A percentile compares a stretch with the other conserved stretches of the same genome.
phyloP scores from a whole-genome alignment of 768 basidiomycete genomes.

The Xerocomellus intermedius region DNA sequence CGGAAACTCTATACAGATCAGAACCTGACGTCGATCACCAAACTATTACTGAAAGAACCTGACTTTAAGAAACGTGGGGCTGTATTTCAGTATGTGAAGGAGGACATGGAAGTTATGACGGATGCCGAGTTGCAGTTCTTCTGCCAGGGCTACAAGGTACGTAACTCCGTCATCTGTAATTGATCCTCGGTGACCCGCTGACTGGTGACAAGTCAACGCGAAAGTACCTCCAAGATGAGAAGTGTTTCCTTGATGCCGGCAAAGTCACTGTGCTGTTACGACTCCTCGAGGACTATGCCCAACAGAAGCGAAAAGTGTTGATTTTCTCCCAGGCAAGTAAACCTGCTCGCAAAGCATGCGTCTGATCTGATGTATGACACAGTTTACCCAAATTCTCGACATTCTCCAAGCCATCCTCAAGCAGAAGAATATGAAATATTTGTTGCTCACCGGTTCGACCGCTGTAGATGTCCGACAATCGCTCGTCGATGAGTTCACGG shows the following conservation, averaged over 20 bases:
- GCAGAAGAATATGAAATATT: slow-evolving; percentile 67
- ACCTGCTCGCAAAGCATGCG: background rate
- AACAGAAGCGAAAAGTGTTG: slow-evolving; percentile 75
- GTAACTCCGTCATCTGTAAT: background rate
- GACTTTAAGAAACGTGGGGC: slow-evolving; percentile 86
- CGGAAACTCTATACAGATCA: slow-evolving; percentile 79
- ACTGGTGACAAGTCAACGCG: slow-evolving; percentile 54
- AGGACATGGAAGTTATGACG: slow-evolving; percentile 98
- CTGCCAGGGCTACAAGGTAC: slow-evolving; percentile 81
- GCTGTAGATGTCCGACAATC: slow-evolving; percentile 91
- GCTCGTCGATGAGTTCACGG: slow-evolving; percentile 92
- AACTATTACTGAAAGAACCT: slow-evolving; percentile 82
- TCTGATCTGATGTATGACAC: background rate
- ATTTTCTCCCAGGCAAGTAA: slow-evolving; percentile 87
- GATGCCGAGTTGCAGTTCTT: slow-evolving; percentile 93
- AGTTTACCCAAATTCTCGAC: slow-evolving; percentile 97
- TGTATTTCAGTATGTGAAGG: slow-evolving; percentile 82
- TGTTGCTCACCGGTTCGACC: slow-evolving; percentile 89
- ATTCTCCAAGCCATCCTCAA: slow-evolving; percentile 85
- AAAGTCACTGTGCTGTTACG: slow-evolving; percentile 76
- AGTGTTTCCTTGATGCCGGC: slow-evolving; percentile 82
- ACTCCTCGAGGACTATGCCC: slow-evolving; percentile 65
- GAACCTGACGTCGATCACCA: slow-evolving; percentile 70
- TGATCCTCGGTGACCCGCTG: background rate
- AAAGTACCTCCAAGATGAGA: slow-evolving; percentile 69